A percentile compares a stretch with the other conserved stretches of the same genome.
Evolutionary conservation across 31 red algal genomes (phyloP).

Genomic region (Endocladia muricata): DNA sequence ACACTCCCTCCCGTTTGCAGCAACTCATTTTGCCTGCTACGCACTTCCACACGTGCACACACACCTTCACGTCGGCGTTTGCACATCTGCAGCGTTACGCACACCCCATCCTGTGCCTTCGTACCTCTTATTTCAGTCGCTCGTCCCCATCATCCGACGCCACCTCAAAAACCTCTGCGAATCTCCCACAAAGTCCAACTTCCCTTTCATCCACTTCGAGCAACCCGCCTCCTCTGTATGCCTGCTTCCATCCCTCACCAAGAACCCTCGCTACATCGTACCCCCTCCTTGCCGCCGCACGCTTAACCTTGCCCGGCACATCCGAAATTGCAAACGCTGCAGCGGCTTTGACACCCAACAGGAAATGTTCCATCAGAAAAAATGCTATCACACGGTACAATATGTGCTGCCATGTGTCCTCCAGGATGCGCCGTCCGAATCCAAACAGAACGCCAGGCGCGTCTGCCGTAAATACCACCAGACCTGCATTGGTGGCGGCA

Average conservation of each 20-base stretch:
- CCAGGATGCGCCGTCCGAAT: neutral
- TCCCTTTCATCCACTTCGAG: slow-evolving; percentile 36
- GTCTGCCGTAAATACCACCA: slow-evolving; percentile 72
- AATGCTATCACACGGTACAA: slow-evolving; percentile 59
- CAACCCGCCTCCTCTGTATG: slow-evolving; percentile 52
- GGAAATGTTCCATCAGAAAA: slow-evolving; percentile 71
- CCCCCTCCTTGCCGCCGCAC: slow-evolving; percentile 32
- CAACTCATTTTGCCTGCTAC: too few relatives aligned
- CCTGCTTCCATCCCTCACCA: slow-evolving; percentile 52
- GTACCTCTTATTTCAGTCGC: neutral
- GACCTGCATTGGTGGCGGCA: slow-evolving; percentile 55
- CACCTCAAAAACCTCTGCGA: slow-evolving; percentile 48
- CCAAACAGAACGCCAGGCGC: slow-evolving; percentile 31
- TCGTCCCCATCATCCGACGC: slow-evolving; percentile 19
- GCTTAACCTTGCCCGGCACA: slow-evolving; percentile 30
- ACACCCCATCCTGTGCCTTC: neutral
- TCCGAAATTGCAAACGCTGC: slow-evolving; percentile 44
- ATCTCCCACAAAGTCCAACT: slow-evolving; percentile 14
- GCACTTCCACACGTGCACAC: too few relatives aligned
- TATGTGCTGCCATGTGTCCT: slow-evolving; percentile 19
- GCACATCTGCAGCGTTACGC: too few relatives aligned
- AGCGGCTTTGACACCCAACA: slow-evolving; percentile 60
- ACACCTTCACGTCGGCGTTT: too few relatives aligned
- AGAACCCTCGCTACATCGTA: slow-evolving; percentile 71
- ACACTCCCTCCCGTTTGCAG: too few relatives aligned